These are phyloP conservation scores for Talaromyces thailandensis DNA, from an alignment of 495 filamentous ascomycete species.

Conservation along the genomic window DNA sequence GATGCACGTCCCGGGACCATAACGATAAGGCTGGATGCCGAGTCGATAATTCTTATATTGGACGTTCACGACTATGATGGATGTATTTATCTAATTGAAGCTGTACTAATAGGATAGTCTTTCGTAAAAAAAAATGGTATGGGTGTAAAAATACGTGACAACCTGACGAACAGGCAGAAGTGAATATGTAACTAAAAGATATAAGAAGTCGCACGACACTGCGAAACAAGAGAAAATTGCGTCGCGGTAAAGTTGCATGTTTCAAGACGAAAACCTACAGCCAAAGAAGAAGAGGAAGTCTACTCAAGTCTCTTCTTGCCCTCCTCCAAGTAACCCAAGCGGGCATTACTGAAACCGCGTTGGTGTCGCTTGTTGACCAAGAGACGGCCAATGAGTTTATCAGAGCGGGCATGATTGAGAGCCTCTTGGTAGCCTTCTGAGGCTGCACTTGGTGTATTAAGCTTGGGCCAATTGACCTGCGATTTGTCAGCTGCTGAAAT, in stretches of 20 bases:
- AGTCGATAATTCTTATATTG: too few species aligned
- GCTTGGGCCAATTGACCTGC: constrained; percentile 96
- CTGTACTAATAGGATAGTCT: neutral
- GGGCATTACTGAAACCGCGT: constrained; percentile 65
- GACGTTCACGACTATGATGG: neutral
- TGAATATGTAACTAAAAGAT: neutral
- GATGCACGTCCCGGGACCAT: neutral
- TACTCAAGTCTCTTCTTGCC: constrained; percentile 95
- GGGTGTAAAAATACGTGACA: neutral
- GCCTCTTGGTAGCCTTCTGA: constrained; percentile 86
- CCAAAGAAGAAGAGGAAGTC: neutral
- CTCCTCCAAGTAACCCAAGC: constrained; percentile 78
- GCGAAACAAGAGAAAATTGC: neutral
- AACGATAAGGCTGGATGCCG: neutral
- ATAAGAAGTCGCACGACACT: neutral
- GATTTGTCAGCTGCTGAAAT: constrained; percentile 2
- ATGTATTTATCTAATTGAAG: neutral
- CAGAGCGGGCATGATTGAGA: constrained; percentile 62
- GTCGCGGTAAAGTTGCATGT: neutral
- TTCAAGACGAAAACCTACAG: neutral
- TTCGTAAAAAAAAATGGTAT: neutral
- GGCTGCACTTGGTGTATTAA: constrained; percentile 77
- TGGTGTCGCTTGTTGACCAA: constrained; percentile 57
- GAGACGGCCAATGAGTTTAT: constrained; percentile 64
- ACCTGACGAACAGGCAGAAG: neutral